Conservation (phyloP, 495 filamentous ascomycete species). For the Podospora anserina region DNA sequence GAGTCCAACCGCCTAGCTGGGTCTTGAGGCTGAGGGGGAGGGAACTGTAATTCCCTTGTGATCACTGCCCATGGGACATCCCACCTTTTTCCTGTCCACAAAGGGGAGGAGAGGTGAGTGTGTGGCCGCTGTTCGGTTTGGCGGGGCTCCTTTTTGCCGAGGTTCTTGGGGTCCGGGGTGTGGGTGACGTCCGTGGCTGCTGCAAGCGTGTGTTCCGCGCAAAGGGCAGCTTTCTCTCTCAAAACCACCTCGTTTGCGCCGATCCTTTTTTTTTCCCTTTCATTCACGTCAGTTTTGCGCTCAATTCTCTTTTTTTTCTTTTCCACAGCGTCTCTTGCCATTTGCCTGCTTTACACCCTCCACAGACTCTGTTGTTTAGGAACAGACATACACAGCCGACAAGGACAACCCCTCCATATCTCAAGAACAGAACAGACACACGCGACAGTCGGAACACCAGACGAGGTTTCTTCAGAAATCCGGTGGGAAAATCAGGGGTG, state of each 20-base stretch:
- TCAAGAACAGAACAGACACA: neutral
- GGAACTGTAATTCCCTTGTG: neutral
- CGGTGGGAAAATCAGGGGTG: neutral
- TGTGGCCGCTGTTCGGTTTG: neutral
- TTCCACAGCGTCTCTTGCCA: neutral
- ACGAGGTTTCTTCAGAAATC: neutral
- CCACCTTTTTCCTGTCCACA: neutral
- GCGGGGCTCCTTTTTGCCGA: slow-evolving; percentile 33
- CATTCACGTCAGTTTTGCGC: neutral
- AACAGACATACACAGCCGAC: neutral
- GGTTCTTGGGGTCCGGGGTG: slow-evolving; percentile 22
- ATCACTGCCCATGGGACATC: neutral
- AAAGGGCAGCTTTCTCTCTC: neutral
- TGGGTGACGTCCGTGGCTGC: slow-evolving; percentile 33
- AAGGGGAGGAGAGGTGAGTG: neutral
- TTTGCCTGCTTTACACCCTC: neutral
- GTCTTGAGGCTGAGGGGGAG: neutral
- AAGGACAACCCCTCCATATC: neutral
- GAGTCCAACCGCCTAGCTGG: neutral
- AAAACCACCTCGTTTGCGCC: neutral
- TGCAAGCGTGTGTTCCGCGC: slow-evolving; percentile 9
- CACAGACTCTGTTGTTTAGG: neutral
- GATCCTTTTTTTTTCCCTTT: neutral
- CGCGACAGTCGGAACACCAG: neutral
- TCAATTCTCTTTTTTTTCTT: neutral